Percentiles rank a stretch among this genome's conserved stretches.
phyloP scores from a whole-genome alignment of 2,329 filamentous ascomycete species.

The Curvularia sp. region DNA sequence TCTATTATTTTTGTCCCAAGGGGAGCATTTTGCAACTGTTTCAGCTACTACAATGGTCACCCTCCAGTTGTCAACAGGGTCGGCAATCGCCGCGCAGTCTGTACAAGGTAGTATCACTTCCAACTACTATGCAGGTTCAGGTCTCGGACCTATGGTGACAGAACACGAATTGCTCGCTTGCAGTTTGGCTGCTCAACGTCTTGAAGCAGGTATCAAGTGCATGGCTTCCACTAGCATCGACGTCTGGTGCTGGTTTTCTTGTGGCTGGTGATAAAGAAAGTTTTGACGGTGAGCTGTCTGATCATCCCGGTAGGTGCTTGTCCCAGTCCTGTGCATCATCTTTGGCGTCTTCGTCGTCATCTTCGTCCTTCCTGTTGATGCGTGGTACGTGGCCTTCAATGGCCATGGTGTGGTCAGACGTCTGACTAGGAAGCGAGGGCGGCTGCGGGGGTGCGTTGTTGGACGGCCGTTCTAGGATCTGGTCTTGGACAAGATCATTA shows the following conservation, averaged over 20 bases:
- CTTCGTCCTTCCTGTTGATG: constrained; percentile 22
- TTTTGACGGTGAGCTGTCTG: background rate
- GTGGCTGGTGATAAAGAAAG: background rate
- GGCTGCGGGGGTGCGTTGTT: constrained; percentile 34
- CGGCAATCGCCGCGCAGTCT: background rate
- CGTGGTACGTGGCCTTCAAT: constrained; percentile 50
- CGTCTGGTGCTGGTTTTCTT: background rate
- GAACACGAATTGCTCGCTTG: too few relatives aligned
- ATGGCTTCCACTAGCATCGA: background rate
- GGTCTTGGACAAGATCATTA: constrained; percentile 41
- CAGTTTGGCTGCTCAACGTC: background rate
- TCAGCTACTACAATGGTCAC: background rate
- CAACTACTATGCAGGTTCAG: background rate
- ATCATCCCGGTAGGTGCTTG: constrained; percentile 40
- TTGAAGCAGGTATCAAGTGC: background rate
- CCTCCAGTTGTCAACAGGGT: background rate
- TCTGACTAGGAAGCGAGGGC: constrained; percentile 31
- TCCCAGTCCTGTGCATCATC: constrained; percentile 46
- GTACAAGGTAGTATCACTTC: background rate
- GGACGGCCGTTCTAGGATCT: constrained; percentile 40
- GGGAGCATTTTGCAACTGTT: background rate
- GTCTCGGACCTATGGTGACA: background rate
- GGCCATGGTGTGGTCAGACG: constrained; percentile 40
- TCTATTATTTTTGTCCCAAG: background rate
- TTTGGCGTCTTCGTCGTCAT: constrained; percentile 28